Conservation (phyloP, 208 protist genomes). For the Trichomonas vaginalis region DNA sequence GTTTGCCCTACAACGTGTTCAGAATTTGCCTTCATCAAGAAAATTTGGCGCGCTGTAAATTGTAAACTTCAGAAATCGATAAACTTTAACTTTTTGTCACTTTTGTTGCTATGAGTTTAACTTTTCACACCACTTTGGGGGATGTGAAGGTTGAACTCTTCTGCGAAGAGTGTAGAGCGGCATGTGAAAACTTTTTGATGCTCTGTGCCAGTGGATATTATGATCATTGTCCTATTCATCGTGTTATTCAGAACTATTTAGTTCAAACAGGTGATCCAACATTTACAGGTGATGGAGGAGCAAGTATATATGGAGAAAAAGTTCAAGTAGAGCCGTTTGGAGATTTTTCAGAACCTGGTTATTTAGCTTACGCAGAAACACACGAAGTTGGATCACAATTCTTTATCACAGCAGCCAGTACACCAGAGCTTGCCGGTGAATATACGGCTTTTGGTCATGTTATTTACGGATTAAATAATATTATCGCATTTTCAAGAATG, state of each 20-base stretch:
- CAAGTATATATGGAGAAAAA: neutral
- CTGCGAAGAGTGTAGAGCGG: constrained; percentile 22
- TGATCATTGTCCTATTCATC: constrained; percentile 28
- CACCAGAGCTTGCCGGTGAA: neutral
- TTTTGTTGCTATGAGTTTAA: constrained; percentile 21
- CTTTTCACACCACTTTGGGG: constrained; percentile 20
- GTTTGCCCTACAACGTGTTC: neutral
- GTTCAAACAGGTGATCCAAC: constrained; percentile 22
- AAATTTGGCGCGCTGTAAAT: too few relatives aligned
- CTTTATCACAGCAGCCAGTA: neutral
- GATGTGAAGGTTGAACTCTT: constrained; percentile 28
- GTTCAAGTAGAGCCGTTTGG: neutral
- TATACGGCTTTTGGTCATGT: neutral
- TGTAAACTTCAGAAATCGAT: too few relatives aligned
- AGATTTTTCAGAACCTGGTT: neutral
- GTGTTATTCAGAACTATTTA: constrained; percentile 28
- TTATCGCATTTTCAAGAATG: neutral
- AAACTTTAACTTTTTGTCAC: too few relatives aligned
- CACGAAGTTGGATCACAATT: neutral
- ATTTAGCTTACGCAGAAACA: neutral
- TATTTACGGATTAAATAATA: neutral
- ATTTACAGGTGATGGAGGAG: neutral
- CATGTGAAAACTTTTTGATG: constrained; percentile 28
- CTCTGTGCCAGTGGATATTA: constrained; percentile 26
- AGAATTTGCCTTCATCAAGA: neutral